phyloP scores from a whole-genome alignment of 768 basidiomycete genomes.

The Holtermanniella nyarrowii region DNA sequence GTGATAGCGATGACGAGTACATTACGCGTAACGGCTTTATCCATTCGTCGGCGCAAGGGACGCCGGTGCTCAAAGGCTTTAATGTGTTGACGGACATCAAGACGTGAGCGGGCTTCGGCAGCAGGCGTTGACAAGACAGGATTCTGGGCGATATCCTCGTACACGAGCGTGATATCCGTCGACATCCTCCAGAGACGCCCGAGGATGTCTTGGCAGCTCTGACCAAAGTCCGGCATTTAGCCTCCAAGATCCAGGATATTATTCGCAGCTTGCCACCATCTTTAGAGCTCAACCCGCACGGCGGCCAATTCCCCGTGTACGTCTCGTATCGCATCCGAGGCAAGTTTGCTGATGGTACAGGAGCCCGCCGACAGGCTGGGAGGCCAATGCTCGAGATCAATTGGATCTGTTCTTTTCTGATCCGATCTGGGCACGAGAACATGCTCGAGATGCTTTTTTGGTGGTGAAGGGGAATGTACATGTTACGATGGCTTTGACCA shows the following conservation, averaged over 20 bases:
- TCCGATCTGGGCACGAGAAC: constrained; percentile 18
- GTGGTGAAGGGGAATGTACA: constrained; percentile 27
- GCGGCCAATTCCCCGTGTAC: not conserved
- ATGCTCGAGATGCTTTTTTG: constrained; percentile 21
- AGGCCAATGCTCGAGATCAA: constrained; percentile 19
- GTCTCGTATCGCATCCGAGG: not conserved
- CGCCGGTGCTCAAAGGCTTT: constrained; percentile 17
- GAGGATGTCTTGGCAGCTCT: constrained; percentile 16
- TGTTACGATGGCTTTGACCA: constrained; percentile 23
- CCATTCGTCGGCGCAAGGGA: constrained; percentile 2
- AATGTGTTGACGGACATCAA: constrained; percentile 16
- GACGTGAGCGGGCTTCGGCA: constrained; percentile 5
- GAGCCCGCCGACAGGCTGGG: constrained; percentile 28
- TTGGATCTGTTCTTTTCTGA: constrained; percentile 25
- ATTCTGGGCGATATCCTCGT: constrained; percentile 19
- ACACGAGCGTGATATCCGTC: constrained; percentile 20
- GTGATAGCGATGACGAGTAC: constrained; percentile 14
- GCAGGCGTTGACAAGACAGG: constrained; percentile 1
- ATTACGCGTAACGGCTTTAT: constrained; percentile 14
- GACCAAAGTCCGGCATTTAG: constrained; percentile 11
- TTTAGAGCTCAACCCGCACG: constrained; percentile 12
- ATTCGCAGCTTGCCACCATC: constrained; percentile 14
- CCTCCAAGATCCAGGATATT: constrained; percentile 13
- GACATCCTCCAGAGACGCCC: constrained; percentile 16
- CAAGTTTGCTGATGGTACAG: not conserved